Evolutionary conservation across 495 filamentous ascomycete species (phyloP).

Genomic region (Podospora fimiseda): DNA sequence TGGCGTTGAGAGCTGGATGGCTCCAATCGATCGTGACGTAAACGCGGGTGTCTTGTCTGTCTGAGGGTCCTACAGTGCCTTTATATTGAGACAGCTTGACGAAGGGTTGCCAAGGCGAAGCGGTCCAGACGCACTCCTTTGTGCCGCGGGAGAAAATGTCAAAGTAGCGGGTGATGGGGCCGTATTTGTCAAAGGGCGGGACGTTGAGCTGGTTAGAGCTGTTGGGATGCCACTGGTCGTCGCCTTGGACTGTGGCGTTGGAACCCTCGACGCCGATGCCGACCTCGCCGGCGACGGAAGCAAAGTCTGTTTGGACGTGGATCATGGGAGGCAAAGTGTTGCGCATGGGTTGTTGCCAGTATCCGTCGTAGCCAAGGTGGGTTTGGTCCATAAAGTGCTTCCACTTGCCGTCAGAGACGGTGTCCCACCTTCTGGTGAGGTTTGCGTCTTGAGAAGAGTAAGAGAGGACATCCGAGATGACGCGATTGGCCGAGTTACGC

Average conservation of each 20-base stretch:
- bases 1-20: constrained; percentile 40
- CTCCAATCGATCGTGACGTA: constrained; percentile 58
- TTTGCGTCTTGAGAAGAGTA: constrained; percentile 56
- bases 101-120: constrained; percentile 47
- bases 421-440: constrained; percentile 57
- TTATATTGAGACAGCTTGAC: constrained; percentile 49
- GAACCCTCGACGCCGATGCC: constrained; percentile 59
- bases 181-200: constrained; percentile 56
- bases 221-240: constrained; percentile 58
- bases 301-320: constrained; percentile 51
- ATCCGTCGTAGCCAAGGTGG: constrained; percentile 46
- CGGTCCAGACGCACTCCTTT: constrained; percentile 49
- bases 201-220: constrained; percentile 50
- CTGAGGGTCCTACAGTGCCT: constrained; percentile 47
- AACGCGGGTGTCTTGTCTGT: constrained; percentile 49
- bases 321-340: constrained; percentile 56
- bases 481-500: constrained; percentile 57
- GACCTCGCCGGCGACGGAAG: constrained; percentile 54
- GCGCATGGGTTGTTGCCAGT: constrained; percentile 68
- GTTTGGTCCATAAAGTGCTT: constrained; percentile 64
- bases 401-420: constrained; percentile 64
- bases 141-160: constrained; percentile 63
- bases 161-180: constrained; percentile 54
- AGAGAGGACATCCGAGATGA: constrained; percentile 53
- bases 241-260: constrained; percentile 60